Conservation (phyloP, 305 asterid genomes). For the Lippia alba region DNA sequence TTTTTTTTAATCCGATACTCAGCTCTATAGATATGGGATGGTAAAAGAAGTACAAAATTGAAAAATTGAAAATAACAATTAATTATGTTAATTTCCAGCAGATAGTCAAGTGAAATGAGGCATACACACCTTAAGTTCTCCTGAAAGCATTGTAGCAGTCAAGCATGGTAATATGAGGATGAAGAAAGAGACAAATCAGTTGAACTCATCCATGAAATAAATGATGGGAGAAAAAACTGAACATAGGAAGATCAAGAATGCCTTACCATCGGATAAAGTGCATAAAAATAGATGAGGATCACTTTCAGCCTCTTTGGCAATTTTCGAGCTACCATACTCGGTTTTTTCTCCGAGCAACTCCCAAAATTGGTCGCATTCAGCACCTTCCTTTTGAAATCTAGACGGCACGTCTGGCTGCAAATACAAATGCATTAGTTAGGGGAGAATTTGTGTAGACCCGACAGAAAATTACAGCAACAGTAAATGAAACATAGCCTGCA, state of each 20-base stretch:
- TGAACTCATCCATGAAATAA: constrained; percentile 24
- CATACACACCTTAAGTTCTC: constrained; percentile 79
- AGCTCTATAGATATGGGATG: background rate
- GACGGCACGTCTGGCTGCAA: constrained; percentile 89
- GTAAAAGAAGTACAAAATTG: background rate
- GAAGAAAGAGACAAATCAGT: constrained; percentile 54
- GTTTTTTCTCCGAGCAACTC: constrained; percentile 85
- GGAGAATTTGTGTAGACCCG: constrained; percentile 2
- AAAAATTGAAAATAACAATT: constrained; percentile 21
- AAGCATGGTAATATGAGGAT: constrained; percentile 36
- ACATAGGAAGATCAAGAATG: constrained; percentile 22
- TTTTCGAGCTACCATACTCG: constrained; percentile 84
- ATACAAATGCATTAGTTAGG: constrained; percentile 33
- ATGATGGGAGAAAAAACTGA: constrained; percentile 2
- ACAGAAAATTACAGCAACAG: constrained; percentile 7
- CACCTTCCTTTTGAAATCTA: constrained; percentile 91
- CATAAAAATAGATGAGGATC: constrained; percentile 95
- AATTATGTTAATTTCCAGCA: constrained; percentile 21
- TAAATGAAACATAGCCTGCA: background rate
- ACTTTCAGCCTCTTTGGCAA: constrained; percentile 74
- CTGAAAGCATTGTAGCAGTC: constrained; percentile 59
- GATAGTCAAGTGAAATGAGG: constrained; percentile 23
- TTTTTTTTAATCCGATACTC: background rate
- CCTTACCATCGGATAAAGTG: constrained; percentile 68
- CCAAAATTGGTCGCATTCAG: constrained; percentile 95